A percentile compares a stretch with the other conserved stretches of the same genome.
phyloP scores from a whole-genome alignment of 2,329 filamentous ascomycete genomes.

The Raffaelea arxii region DNA sequence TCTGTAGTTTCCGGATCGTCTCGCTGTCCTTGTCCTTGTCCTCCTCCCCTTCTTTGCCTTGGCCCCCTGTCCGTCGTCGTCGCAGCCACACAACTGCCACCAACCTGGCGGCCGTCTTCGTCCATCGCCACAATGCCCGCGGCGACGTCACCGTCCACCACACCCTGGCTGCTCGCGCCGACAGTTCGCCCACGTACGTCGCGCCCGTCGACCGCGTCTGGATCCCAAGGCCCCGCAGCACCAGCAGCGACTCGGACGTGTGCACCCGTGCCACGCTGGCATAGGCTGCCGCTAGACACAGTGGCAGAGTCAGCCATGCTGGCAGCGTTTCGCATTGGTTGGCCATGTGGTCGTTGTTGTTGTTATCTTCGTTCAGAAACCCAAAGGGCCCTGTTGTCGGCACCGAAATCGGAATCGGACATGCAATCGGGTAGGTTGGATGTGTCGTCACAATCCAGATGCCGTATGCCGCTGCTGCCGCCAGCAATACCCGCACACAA shows the following conservation, averaged over 20 bases:
- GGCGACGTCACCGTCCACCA: constrained; percentile 22
- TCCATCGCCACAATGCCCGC: constrained; percentile 1
- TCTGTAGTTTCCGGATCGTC: no score
- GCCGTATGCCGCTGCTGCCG: constrained; percentile 35
- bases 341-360: constrained; percentile 15
- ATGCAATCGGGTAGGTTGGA: no score
- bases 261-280: constrained; percentile 35
- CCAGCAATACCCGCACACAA: constrained; percentile 30
- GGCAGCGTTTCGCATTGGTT: constrained; percentile 26
- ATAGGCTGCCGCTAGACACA: constrained; percentile 29
- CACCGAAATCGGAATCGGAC: no score
- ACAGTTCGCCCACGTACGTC: constrained; percentile 45
- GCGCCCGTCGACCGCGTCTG: constrained; percentile 69
- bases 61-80: no score
- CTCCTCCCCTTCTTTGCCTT: no score
- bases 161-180: constrained; percentile 13
- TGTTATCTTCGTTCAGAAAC: not conserved
- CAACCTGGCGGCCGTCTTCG: not conserved
- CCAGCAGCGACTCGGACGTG: constrained; percentile 72
- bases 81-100: no score
- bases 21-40: no score
- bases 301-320: constrained; percentile 26
- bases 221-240: constrained; percentile 80
- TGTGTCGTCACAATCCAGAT: constrained; percentile 34
- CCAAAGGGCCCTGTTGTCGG: not conserved